Evolutionary conservation across 192 early-diverging fungal genomes (phyloP).

Genomic region (Podochytrium sp.): DNA sequence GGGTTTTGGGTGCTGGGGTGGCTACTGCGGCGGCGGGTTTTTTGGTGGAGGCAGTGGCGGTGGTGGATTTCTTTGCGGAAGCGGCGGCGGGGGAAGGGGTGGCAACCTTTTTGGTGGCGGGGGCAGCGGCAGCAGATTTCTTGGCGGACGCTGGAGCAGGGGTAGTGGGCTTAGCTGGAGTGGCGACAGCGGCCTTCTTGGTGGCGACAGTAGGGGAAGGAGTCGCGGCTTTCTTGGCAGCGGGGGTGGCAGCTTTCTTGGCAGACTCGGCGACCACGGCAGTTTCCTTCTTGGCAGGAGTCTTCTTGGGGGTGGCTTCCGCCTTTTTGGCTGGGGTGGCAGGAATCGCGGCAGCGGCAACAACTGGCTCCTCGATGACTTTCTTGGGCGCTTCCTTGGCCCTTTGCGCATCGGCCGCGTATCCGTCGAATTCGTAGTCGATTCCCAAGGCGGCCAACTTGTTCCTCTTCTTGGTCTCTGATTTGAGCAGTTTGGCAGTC

Average conservation of each 20-base stretch:
- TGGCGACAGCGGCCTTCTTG: background rate
- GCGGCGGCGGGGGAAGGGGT: background rate
- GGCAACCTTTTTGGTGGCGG: background rate
- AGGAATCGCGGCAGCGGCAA: background rate
- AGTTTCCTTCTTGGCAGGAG: background rate
- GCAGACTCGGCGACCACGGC: background rate
- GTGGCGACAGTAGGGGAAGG: background rate
- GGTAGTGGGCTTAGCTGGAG: background rate
- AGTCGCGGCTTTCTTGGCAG: background rate
- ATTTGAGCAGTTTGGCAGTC: constrained; percentile 53
- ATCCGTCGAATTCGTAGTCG: constrained; percentile 89
- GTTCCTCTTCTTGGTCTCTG: constrained; percentile 65
- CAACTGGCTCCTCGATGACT: background rate
- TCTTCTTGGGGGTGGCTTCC: background rate
- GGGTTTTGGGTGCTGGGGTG: background rate
- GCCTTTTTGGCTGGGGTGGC: background rate
- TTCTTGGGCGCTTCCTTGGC: background rate
- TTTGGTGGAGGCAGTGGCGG: background rate
- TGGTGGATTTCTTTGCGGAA: background rate
- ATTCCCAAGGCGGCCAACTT: constrained; percentile 73
- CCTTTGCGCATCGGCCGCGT: constrained; percentile 26
- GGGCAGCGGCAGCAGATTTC: background rate
- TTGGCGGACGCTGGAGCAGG: background rate
- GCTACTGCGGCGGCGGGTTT: background rate
- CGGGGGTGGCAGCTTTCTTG: background rate